Conservation (phyloP, 768 basidiomycete genomes). For the Tulasnella sp. region DNA sequence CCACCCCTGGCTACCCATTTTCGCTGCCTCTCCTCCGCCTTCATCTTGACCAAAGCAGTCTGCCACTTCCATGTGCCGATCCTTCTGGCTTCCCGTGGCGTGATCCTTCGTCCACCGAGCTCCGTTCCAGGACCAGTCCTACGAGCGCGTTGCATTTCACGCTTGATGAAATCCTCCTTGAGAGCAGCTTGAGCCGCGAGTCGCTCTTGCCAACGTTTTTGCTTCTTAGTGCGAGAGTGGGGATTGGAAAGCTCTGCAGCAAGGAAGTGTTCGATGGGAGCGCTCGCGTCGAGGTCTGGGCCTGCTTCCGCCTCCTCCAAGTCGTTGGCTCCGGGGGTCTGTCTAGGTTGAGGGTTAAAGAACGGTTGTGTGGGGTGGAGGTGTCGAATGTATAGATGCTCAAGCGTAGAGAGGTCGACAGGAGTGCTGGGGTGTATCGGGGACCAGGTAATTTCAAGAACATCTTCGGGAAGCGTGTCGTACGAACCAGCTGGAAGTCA, state of each 20-base stretch:
- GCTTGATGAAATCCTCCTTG: conserved; percentile 48
- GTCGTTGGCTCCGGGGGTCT: neutral
- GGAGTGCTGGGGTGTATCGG: conserved; percentile 49
- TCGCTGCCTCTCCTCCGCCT: conserved; percentile 57
- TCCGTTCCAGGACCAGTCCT: conserved; percentile 31
- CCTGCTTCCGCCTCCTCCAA: neutral
- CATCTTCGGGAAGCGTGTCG: conserved; percentile 61
- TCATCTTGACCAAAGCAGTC: conserved; percentile 53
- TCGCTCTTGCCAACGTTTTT: conserved; percentile 65
- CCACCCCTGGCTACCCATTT: conserved; percentile 43
- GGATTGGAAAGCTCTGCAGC: conserved; percentile 72
- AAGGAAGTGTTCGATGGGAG: conserved; percentile 64
- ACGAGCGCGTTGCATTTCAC: conserved; percentile 39
- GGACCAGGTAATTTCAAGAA: conserved; percentile 65
- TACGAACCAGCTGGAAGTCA: conserved; percentile 48
- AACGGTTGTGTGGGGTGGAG: conserved; percentile 29
- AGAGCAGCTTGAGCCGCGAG: conserved; percentile 45
- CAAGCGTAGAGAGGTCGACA: conserved; percentile 45
- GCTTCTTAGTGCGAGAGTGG: conserved; percentile 77
- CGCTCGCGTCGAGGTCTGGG: conserved; percentile 43
- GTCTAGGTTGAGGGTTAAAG: conserved; percentile 7
- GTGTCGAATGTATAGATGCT: conserved; percentile 55
- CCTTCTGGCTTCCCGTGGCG: conserved; percentile 56
- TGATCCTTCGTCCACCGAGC: conserved; percentile 51
- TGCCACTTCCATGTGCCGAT: conserved; percentile 76